These are phyloP conservation scores for Teunomyces atbi DNA, from an alignment of 805 yeast species.

Conservation along the genomic window DNA sequence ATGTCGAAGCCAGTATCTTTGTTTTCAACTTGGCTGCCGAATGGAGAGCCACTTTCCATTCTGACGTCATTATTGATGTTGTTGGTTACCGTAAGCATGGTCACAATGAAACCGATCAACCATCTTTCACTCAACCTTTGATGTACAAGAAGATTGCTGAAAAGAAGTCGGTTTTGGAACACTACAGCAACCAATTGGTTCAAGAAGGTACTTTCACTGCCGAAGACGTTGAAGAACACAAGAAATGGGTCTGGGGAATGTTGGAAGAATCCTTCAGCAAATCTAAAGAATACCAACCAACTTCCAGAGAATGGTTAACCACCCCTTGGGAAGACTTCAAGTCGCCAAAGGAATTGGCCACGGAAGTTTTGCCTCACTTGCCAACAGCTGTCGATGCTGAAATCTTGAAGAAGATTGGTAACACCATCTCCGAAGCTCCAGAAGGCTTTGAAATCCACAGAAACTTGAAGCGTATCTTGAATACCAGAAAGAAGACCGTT, in stretches of 20 bases:
- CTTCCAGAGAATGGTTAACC: constrained; percentile 95
- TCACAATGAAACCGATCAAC: constrained; percentile 99
- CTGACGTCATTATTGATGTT: constrained; percentile 93
- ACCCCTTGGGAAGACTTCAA: constrained; percentile 99
- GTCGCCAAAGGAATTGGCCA: constrained; percentile 94
- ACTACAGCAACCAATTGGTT: constrained; percentile 75
- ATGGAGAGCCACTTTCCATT: constrained; percentile 95
- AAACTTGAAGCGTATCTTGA: constrained; percentile 92
- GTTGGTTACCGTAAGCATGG: constrained; percentile 99
- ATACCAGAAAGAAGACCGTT: constrained; percentile 79
- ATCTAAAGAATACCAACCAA: constrained; percentile 86
- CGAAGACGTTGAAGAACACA: constrained; percentile 92
- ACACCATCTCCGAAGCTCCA: constrained; percentile 79
- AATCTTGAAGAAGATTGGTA: constrained; percentile 75
- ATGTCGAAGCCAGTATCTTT: constrained; percentile 88
- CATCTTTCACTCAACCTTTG: constrained; percentile 96
- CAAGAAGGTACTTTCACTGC: constrained; percentile 85
- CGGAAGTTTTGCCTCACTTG: constrained; percentile 91
- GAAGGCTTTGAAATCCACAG: constrained; percentile 85
- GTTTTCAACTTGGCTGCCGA: constrained; percentile 96
- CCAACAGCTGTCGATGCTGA: constrained; percentile 86
- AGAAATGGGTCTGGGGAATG: constrained; percentile 95
- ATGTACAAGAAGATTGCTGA: constrained; percentile 92
- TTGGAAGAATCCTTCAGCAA: constrained; percentile 88
- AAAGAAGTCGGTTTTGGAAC: constrained; percentile 85